Evolutionary conservation across 2,329 filamentous ascomycete species (phyloP), one percentile per base, ranked within the genome.

Genomic region (Penicillium sp.): DNA sequence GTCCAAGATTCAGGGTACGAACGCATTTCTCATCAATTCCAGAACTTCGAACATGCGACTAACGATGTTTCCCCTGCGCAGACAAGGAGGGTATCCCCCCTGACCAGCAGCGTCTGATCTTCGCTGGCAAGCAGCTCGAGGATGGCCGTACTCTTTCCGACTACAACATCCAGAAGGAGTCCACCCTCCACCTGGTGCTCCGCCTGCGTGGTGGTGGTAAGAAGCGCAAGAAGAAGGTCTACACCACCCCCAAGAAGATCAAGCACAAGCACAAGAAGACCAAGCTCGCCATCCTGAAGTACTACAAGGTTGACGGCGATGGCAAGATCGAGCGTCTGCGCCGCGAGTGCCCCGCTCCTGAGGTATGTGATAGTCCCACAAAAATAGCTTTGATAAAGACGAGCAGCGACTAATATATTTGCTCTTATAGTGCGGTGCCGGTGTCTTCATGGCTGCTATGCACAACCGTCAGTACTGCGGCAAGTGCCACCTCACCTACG

Each of bases 181-280:
- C 89, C 73, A 99, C 95, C 75, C 92, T 99, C 71, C 95, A 99
- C 85, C 86, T 98, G 74, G 95, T 99, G 75, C 90, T 99, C 75
- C 92, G 95, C 80, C 92, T 99, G 65, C 95, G 94, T 88, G 95
- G 95, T 87, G 95, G 94, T 83, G 93, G 83, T 80, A 99, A 99
- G 92, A 97, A 98, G 91, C 89, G 96, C 84, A 99, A 99, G 92
- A 96, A 96, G 92, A 99, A 99, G 93, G 95, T 99, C 74, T 99
- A 99, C 91, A 98, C 92, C 81, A 99, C 95, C 78, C 95, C 95
- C 82, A 99, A 99, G 93, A 99, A 99, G 92, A 99, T 99, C 90
- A 99, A 99, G 95, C 95, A 99, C 90, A 99, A 99, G 93, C 90
- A 92, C 87, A 99, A 98, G 92, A 99, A 99, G 94, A 96, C 91